phyloP scores from a whole-genome alignment of 345 rosid species.

The Linum tenue region DNA sequence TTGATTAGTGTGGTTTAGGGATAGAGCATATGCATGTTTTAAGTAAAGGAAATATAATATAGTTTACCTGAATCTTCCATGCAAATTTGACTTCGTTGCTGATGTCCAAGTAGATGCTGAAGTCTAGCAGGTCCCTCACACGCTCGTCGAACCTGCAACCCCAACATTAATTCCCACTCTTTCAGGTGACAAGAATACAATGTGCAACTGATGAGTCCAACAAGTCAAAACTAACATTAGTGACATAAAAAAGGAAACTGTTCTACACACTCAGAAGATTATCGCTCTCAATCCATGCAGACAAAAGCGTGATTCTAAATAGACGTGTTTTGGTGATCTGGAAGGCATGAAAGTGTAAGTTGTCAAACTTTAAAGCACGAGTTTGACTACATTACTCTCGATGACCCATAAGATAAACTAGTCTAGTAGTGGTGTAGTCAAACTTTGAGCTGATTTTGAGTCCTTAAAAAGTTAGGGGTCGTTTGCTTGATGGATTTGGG shows the following conservation, averaged over 20 bases:
- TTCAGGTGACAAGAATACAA: no score
- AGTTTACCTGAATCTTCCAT: conserved; percentile 46
- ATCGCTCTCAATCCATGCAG: no score
- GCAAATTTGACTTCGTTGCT: conserved; percentile 97
- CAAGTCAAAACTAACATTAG: not conserved
- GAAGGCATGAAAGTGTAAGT: conserved; percentile 7
- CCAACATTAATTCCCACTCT: not conserved
- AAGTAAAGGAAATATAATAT: not conserved
- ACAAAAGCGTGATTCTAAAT: no score
- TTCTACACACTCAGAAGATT: no score
- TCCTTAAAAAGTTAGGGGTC: no score
- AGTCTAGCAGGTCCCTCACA: conserved; percentile 79
- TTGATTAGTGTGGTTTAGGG: not conserved
- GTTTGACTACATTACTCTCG: no score
- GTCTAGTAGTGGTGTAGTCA: no score
- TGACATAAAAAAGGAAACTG: no score
- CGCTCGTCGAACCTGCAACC: conserved; percentile 69
- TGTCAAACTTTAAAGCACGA: no score
- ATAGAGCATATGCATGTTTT: not conserved
- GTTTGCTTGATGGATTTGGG: no score
- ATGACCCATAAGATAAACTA: no score
- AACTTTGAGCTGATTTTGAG: no score
- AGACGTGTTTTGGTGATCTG: conserved; percentile 20
- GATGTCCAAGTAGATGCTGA: conserved; percentile 93
- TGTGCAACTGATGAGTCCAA: not conserved